Evolutionary conservation across 345 rosid genomes (phyloP).

Genomic region (Murraya koenigii): DNA sequence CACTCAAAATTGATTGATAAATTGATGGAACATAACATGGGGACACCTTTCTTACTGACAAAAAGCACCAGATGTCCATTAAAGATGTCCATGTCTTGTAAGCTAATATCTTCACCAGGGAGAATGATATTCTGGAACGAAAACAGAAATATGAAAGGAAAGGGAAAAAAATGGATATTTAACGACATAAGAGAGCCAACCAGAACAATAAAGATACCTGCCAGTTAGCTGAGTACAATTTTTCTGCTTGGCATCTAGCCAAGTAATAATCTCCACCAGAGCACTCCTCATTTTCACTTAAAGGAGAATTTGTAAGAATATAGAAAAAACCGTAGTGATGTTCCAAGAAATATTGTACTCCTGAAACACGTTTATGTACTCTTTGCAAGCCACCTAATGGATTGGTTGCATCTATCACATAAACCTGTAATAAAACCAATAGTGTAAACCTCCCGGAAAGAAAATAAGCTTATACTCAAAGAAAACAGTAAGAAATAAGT

Average conservation of each 20-base stretch:
- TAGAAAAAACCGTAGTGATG: slow-evolving; percentile 72
- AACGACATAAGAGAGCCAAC: neutral
- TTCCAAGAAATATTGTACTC: slow-evolving; percentile 72
- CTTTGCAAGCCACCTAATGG: slow-evolving; percentile 55
- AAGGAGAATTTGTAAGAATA: slow-evolving; percentile 71
- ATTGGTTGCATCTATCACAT: slow-evolving; percentile 52
- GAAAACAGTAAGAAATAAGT: slow-evolving; percentile 28
- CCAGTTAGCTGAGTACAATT: slow-evolving; percentile 47
- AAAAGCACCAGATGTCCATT: slow-evolving; percentile 68
- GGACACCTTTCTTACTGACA: slow-evolving; percentile 50
- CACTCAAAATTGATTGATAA: slow-evolving; percentile 46
- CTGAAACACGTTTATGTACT: slow-evolving; percentile 54
- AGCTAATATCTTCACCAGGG: slow-evolving; percentile 55
- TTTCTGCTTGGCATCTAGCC: slow-evolving; percentile 49
- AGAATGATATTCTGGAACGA: slow-evolving; percentile 50
- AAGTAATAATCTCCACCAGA: slow-evolving; percentile 55
- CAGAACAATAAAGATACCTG: slow-evolving; percentile 38
- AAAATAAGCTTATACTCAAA: neutral
- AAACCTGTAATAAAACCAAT: slow-evolving; percentile 50
- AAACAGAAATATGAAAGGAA: slow-evolving; percentile 7
- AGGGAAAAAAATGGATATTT: neutral
- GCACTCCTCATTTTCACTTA: slow-evolving; percentile 33
- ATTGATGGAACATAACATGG: slow-evolving; percentile 65
- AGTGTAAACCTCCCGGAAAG: slow-evolving; percentile 20
- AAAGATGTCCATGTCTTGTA: slow-evolving; percentile 89